phyloP scores from a whole-genome alignment of 805 yeast genomes.

The Kodamaea kaohsiungensis region DNA sequence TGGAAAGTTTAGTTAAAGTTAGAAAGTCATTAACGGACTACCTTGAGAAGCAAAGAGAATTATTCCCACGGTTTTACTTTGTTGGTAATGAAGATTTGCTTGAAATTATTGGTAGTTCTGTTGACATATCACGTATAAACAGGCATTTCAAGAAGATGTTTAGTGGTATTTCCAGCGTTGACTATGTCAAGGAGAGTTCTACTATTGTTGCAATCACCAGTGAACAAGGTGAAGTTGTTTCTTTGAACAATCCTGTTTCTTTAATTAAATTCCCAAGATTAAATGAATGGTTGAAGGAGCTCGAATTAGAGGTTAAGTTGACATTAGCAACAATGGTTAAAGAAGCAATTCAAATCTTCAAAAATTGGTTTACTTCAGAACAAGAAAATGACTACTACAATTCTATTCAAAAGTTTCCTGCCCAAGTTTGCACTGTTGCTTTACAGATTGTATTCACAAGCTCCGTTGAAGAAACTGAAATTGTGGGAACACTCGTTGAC shows the following conservation, averaged over 20 bases:
- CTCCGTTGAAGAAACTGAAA: conserved; percentile 29
- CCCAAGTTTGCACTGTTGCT: conserved; percentile 57
- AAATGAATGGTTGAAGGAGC: conserved; percentile 59
- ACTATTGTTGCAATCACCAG: conserved; percentile 53
- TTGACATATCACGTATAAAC: conserved; percentile 47
- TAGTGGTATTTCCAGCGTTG: conserved; percentile 56
- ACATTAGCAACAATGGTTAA: conserved; percentile 44
- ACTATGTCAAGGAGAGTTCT: conserved; percentile 24
- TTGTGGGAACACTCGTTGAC: conserved; percentile 5
- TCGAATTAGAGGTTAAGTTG: conserved; percentile 55
- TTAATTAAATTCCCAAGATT: conserved; percentile 43
- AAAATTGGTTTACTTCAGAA: not conserved
- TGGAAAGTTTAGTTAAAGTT: conserved; percentile 58
- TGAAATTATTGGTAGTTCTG: conserved; percentile 72
- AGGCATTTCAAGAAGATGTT: conserved; percentile 72
- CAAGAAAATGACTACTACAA: not conserved
- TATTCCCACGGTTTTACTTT: conserved; percentile 81
- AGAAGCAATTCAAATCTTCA: conserved; percentile 11
- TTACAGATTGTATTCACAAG: conserved; percentile 60
- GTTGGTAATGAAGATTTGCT: conserved; percentile 88
- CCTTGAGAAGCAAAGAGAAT: conserved; percentile 74
- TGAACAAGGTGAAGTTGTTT: conserved; percentile 62
- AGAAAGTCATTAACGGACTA: conserved; percentile 72
- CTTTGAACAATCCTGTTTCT: conserved; percentile 44
- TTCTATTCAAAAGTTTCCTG: conserved; percentile 47